Evolutionary conservation across 768 basidiomycete genomes (phyloP), one percentile per base, ranked within the genome.

Genomic region (Agaricus sinodeliciosus): DNA sequence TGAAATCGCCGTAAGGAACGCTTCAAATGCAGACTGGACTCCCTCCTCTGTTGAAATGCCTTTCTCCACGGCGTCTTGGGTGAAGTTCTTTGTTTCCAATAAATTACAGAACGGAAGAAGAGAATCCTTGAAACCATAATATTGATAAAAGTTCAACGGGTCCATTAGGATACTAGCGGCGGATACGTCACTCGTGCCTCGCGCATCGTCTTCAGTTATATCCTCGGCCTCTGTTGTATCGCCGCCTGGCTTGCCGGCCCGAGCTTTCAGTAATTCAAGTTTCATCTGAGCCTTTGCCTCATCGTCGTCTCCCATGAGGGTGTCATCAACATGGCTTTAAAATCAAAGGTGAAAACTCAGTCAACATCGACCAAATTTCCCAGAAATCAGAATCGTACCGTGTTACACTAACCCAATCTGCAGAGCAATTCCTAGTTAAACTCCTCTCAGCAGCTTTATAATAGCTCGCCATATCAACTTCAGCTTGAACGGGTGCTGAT

Each of bases 381-480:
- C 31, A 18, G 11, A 34, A 15, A 28, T 16, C 15, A 41, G 39
- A 41, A n/a, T 15, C 44, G 19, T 27, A 53, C 51, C 51, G 51
- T 31, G 76, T 77, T 9, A 77, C 72, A 3, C 72, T 71, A 46
- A 75, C 71, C 76, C 76, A 78, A 65, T 78, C 77, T 1, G 75
- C 74, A 4, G 75, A 77, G 54, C 76, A 78, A 57, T 78, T 78
- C 15, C 75, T 65, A 0, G 75, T 75, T 18, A 77, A 63, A 53
- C 74, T 75, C 27, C 76, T 69, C 53, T 77, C 75, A 1, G 75
- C 75, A 0, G 75, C 75, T 52, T 72, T 72, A 58, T 78, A 78
- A 61, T 77, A 78, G 40, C 72, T 70, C 13, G 71, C 55, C 76
- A 78, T 77, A 57, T 78, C 75, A 22, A 77, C 67, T 55, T 78